Percentiles rank a stretch among this genome's conserved stretches.
Conservation (phyloP, 2,329 filamentous ascomycete species). For the Pseudophaeomoniella oleicola region DNA sequence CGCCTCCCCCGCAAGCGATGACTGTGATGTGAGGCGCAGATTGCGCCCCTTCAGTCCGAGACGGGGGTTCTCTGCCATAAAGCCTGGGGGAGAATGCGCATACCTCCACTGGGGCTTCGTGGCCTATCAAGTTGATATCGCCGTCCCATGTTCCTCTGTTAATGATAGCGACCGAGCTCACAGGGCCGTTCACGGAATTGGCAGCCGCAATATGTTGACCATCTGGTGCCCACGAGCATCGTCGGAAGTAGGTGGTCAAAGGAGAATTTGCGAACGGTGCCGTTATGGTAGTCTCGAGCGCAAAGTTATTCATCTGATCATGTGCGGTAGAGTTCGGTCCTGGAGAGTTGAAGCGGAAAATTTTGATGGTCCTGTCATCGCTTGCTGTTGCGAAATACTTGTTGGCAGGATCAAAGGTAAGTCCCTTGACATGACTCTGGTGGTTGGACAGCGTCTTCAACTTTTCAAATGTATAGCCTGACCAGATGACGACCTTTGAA, state of each 20-base stretch:
- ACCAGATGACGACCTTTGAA: conserved; percentile 98
- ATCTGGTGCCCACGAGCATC: conserved; percentile 96
- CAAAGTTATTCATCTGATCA: conserved; percentile 94
- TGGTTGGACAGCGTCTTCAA: conserved; percentile 86
- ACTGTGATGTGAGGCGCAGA: conserved; percentile 57
- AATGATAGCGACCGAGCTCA: conserved; percentile 93
- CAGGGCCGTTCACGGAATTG: conserved; percentile 92
- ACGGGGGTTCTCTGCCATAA: conserved; percentile 56
- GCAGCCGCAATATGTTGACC: conserved; percentile 93
- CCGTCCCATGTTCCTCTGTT: conserved; percentile 86
- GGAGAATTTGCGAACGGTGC: conserved; percentile 81
- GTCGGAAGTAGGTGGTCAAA: conserved; percentile 87
- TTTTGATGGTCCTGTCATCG: conserved; percentile 91
- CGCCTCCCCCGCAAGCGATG: conserved; percentile 90
- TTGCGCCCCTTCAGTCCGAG: conserved; percentile 30
- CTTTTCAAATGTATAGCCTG: conserved; percentile 94
- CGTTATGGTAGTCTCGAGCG: conserved; percentile 81
- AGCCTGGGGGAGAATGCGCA: conserved; percentile 91
- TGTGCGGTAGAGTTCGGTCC: conserved; percentile 83
- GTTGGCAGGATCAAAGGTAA: conserved; percentile 96
- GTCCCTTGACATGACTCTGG: conserved; percentile 95
- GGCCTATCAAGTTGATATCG: conserved; percentile 92
- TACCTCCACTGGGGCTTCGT: conserved; percentile 93
- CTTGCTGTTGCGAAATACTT: conserved; percentile 98
- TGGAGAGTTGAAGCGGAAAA: conserved; percentile 87